Evolutionary conservation across 225 moss, liverwort and hornwort genomes (phyloP), one percentile per base, ranked within the genome.

Genomic region (Climacium dendroides): DNA sequence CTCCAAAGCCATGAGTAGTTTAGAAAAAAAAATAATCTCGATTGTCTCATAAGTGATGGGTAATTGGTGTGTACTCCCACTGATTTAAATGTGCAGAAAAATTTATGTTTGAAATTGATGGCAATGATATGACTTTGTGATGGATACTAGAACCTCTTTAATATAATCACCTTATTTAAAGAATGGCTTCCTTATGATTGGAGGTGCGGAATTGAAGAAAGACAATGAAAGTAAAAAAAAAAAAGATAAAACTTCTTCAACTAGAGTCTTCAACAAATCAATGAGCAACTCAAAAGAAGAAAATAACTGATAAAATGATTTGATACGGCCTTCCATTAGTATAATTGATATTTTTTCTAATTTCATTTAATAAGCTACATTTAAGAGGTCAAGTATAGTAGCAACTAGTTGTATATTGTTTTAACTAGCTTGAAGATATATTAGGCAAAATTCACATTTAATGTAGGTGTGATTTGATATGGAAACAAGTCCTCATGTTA

Each of bases 321-420:
- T 16, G 8, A 1, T 41, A 0, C 5, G 0, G 0, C 25, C 15
- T 41, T 70, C 25, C 70, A 70, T 13, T 39, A 3, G 16, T 15
- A 3, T 13, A 23, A 23, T 37, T 13, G 7, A 7, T 13, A 1
- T 0, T 67, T 13, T 37, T 37, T 37, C 23, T 37, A 13, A 45
- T 72, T 72, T 3, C 3, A 45, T 45, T 45, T 45, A 4, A 45
- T 0, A 43, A 28, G 28, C 37, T 29, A 17, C 6, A 16, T 72
- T 45, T 10, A 2, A 0, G 6, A 1, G 3, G 10, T 15, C 5
- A 72, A 45, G 28, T 45, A 45, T 28, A 0, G 0, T 28, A 6
- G 17, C 2, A 28, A 45, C 9, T 72, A 0, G 8, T 70, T 70
- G 41, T 8, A 41, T 0, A 14, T 12, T 9, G 13, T 4, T 25